Evolutionary conservation across 306 rosid genomes (phyloP), one percentile per base, ranked within the genome.

Genomic region (Lathyrus tuberosus): DNA sequence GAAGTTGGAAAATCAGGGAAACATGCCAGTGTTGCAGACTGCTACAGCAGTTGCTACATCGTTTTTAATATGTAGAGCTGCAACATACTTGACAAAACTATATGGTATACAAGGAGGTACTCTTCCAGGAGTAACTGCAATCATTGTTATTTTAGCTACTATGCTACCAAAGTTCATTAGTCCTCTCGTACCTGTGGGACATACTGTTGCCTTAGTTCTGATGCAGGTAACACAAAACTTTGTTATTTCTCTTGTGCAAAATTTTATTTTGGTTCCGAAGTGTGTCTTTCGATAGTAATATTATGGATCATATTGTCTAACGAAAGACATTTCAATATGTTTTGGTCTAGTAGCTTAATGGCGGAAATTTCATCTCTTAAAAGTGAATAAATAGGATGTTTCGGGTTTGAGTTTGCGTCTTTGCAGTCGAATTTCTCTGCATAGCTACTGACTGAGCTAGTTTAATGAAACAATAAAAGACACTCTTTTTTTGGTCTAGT

Each of bases 91-190:
- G 7, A 69, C 86, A 59, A 76, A 58, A 44, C 10, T 71, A 44
- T 77, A 58, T 35, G 87, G 87, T 66, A 76, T 88, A 42, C 82
- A 63, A 81, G 91, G 96, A 59, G 90, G 84, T 33, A 83, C 18
- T 43, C 83, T 91, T 53, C 90, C 92, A 13, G 84, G 31, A 18
- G 70, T 83, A 70, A 88, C 97, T 37, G 90, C 87, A 11, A 57
- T 82, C 72, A 81, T 81, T 31, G 89, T 88, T 74, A 66, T 86
- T 62, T 70, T 88, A 71, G 95, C 95, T 14, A 84, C 90, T 42
- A 11, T 81, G 73, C 67, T 84, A 37, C 91, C 95, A 15, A 80
- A 61, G 75, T 74, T 81, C 65, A 69, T 82, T 18, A 79, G 78
- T 65, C 79, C 79, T 63, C 82, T 90, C 46, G 82, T 89, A 60